phyloP scores from a whole-genome alignment of 106 monocot species.

The Narthecium ossifragum region DNA sequence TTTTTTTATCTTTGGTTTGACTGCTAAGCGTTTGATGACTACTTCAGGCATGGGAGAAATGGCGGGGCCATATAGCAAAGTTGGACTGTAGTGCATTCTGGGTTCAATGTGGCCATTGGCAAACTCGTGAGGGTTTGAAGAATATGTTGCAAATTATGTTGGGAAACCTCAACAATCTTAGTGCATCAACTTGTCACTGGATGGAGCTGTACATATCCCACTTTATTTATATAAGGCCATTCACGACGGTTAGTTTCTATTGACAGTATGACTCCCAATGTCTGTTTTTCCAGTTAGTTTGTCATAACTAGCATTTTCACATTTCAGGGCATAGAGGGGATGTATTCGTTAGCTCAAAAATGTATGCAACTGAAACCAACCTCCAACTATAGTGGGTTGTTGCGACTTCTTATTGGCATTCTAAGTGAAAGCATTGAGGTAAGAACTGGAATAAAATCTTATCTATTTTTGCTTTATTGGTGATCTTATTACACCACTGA shows the following conservation, averaged over 20 bases:
- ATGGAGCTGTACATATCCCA: slow-evolving; percentile 85
- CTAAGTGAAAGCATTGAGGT: slow-evolving; percentile 89
- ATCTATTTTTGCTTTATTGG: background rate
- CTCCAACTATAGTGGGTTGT: slow-evolving; percentile 39
- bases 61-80: slow-evolving; percentile 78
- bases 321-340: slow-evolving; percentile 77
- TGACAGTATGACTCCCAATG: too few species aligned
- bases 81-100: slow-evolving; percentile 86
- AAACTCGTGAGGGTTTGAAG: slow-evolving; percentile 72
- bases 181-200: slow-evolving; percentile 63
- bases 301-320: too few species aligned
- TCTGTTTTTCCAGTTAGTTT: too few species aligned
- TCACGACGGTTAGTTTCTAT: slow-evolving; percentile 50
- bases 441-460: background rate
- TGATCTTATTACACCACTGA: background rate
- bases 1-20: slow-evolving; percentile 4
- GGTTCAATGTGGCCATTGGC: slow-evolving; percentile 76
- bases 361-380: slow-evolving; percentile 70
- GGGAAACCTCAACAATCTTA: slow-evolving; percentile 61
- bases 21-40: slow-evolving; percentile 6
- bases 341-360: slow-evolving; percentile 70
- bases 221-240: slow-evolving; percentile 69
- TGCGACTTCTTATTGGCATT: slow-evolving; percentile 56
- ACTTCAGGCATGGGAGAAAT: slow-evolving; percentile 87
- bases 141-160: slow-evolving; percentile 86